Base-by-base conservation (phyloP, 495 filamentous ascomycete species). In the Penicillium arizonense region DNA sequence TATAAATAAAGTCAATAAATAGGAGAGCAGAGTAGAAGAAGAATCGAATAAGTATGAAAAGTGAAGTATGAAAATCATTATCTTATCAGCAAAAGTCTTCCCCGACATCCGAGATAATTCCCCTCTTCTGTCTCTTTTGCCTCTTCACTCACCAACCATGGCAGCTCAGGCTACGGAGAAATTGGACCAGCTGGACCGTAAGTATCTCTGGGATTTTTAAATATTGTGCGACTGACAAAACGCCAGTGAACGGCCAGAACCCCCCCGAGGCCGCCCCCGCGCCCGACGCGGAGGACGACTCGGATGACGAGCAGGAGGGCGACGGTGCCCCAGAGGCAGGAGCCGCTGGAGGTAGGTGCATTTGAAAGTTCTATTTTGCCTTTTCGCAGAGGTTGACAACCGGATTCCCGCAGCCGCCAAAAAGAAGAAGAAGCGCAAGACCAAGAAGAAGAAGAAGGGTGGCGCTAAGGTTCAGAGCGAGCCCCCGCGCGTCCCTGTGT, bases 361-460 rank as follows among this genome's bases (percentile, higher is more conserved):
- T 30, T 52, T 30, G n/a, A 5, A 33, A 35, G 10, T 37, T 41
- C 23, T 18, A 38, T 37, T 36, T 2, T 18, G 33, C 5, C 28
- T n/a, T 11, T 26, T 10, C 13, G 24, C 34, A 47, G 14, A 44
- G 38, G 44, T 57, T 55, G 21, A 53, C 34, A 40, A 21, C 38
- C n/a, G 23, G 59, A 53, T 54, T 52, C 49, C 46, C 12, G 32
- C 46, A 80, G 74, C 69, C 39, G 74, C 73, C 49, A 91, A 91
- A 75, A 90, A 90, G 75, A 92, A 87, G 78, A 90, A 90, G 77
- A 88, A 87, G 77, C 89, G 84, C 78, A 81, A 81, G 69, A 75
- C 77, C 52, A 90, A 86, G 79, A 87, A 82, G 73, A 87, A 86
- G 82, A 87, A 87, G 76, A 82, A 78, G 72, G 68, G 73, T 7